Evolutionary conservation across 306 rosid species (phyloP), one percentile per base, ranked within the genome.

Genomic region (Arachis stenosperma): DNA sequence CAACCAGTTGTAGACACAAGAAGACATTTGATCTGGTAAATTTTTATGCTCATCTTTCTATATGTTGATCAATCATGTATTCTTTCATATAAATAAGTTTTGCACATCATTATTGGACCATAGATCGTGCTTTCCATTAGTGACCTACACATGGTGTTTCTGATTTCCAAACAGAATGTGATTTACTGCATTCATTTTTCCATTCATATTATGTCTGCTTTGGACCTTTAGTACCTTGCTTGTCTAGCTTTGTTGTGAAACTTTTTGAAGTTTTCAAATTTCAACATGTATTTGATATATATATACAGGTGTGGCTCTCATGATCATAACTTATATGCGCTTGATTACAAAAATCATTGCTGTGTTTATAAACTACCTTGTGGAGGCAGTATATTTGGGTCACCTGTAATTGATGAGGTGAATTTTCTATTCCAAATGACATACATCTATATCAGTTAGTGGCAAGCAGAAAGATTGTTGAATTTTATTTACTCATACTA

Each of bases 301-400:
- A 67, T 73, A 29, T 85, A 82, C 86, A 93, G 98, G 98, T 92
- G 97, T 86, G 98, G 97, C 83, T 90, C 98, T 6, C 85, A 93
- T 82, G 98, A 93, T 78, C 97, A 82, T 81, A 79, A 86, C 75
- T 78, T 93, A 71, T 93, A 90, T 86, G 97, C 98, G 64, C 90
- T 89, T 68, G 98, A 93, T 81, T 93, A 90, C 86, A 68, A 79
- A 68, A 86, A 85, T 40, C 88, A 75, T 69, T 75, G 86, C 56
- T 93, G 96, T 75, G 87, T 89, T 53, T 89, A 82, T 84, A 87
- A 80, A 81, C 78, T 87, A 83, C 78, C 88, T 13, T 90, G 97
- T 72, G 98, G 93, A 56, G 98, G 98, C 70, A 93, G 97, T 84
- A 73, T 90, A 77, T 93, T 73, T 83, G 98, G 98, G 68, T 93